These are phyloP conservation scores for Cyclostephanos invisitatus DNA, from an alignment of 108 stramenopile genomes.

Conservation along the genomic window DNA sequence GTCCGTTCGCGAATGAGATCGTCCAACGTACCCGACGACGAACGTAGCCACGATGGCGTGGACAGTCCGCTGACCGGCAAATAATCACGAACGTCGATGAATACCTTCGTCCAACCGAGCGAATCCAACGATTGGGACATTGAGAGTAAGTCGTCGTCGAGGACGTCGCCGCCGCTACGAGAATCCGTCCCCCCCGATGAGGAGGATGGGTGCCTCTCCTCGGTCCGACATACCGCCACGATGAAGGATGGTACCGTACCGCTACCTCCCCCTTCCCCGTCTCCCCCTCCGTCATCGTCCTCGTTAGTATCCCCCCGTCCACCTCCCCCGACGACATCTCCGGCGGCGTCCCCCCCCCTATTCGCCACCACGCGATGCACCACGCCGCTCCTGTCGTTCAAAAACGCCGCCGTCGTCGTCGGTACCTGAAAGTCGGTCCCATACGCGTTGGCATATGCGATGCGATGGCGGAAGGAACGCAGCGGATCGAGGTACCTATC, in stretches of 20 bases:
- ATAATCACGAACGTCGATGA: constrained; percentile 74
- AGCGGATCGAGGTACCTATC: constrained; percentile 62
- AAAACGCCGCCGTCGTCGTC: constrained; percentile 77
- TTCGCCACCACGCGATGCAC: constrained; percentile 45
- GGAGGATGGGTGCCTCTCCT: constrained; percentile 14
- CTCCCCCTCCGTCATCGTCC: neutral
- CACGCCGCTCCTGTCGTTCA: constrained; percentile 61
- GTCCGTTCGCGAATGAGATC: constrained; percentile 35
- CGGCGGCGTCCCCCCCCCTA: constrained; percentile 37
- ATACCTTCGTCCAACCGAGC: constrained; percentile 88
- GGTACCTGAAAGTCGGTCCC: constrained; percentile 90
- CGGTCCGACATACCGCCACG: constrained; percentile 40
- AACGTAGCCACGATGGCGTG: constrained; percentile 38
- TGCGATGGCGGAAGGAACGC: constrained; percentile 64
- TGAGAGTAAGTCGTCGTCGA: constrained; percentile 37
- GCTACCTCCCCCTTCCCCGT: neutral
- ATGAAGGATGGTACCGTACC: constrained; percentile 42
- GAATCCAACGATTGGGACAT: constrained; percentile 78
- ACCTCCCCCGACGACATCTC: too few relatives aligned
- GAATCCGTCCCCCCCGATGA: neutral
- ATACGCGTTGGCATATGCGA: constrained; percentile 89
- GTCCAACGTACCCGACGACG: constrained; percentile 28
- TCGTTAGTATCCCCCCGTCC: neutral
- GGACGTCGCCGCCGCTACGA: neutral
- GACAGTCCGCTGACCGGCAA: constrained; percentile 58